A percentile compares a stretch with the other conserved stretches of the same genome.
Conservation (phyloP, 208 protist genomes). For the Crithidia bombi region DNA sequence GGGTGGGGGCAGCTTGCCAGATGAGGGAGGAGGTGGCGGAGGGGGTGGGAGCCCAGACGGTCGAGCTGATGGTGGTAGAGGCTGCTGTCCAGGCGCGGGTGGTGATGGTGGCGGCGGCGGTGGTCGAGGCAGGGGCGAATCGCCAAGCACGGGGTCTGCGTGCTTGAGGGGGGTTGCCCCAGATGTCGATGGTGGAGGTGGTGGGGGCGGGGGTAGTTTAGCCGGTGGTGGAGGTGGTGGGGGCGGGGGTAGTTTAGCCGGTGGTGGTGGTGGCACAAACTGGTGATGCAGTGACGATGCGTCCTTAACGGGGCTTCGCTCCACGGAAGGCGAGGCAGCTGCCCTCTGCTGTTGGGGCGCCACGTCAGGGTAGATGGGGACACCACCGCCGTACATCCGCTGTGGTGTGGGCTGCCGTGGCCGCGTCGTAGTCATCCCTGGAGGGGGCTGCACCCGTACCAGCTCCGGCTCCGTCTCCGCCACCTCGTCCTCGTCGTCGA, state of each 20-base stretch:
- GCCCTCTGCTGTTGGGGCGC: not conserved
- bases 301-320: not conserved
- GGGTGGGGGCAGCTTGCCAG: constrained; percentile 35
- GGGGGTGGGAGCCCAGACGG: constrained; percentile 24
- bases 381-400: constrained; percentile 49
- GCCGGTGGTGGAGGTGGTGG: constrained; percentile 13
- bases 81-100: too few species aligned
- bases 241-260: constrained; percentile 1
- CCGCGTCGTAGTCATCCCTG: constrained; percentile 8
- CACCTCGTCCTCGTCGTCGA: constrained; percentile 64
- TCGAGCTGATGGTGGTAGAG: constrained; percentile 26
- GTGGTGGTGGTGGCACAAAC: not conserved
- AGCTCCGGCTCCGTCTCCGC: constrained; percentile 42
- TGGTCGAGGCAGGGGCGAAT: constrained; percentile 33
- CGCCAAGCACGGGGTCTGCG: constrained; percentile 16
- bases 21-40: constrained; percentile 13
- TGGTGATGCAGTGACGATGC: not conserved
- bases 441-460: constrained; percentile 28
- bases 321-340: not conserved
- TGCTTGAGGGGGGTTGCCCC: constrained; percentile 19
- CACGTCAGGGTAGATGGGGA: constrained; percentile 18
- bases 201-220: constrained; percentile 1
- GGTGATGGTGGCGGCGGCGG: constrained; percentile 30
- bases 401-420: constrained; percentile 36
- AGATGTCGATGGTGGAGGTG: not conserved